A percentile compares a stretch with the other conserved stretches of the same genome.
phyloP scores from a whole-genome alignment of 345 rosid species.

The Citrus maxima region DNA sequence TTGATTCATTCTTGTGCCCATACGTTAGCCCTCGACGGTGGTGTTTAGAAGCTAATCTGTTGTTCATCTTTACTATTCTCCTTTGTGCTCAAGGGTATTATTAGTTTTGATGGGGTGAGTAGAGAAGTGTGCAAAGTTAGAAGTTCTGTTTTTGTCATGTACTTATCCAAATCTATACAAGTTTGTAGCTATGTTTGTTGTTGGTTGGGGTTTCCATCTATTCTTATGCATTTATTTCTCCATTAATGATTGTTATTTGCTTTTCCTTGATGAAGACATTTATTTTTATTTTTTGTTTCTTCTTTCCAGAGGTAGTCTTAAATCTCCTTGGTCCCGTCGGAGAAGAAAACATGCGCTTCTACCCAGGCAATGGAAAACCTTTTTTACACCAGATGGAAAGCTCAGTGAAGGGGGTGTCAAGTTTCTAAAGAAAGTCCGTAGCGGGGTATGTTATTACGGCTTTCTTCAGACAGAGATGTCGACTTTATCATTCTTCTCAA shows the following conservation, averaged over 20 bases:
- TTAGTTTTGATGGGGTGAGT: not conserved
- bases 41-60: not conserved
- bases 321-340: constrained; percentile 90
- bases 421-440: constrained; percentile 86
- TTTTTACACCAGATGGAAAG: constrained; percentile 70
- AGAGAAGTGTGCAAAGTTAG: not conserved
- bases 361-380: constrained; percentile 70
- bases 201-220: not conserved
- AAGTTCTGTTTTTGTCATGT: not conserved
- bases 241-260: not conserved
- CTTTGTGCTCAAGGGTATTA: not conserved
- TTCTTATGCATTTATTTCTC: not conserved
- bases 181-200: not conserved
- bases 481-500: not conserved
- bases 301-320: constrained; percentile 58
- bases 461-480: not conserved
- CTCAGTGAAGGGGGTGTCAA: constrained; percentile 76
- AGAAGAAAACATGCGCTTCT: constrained; percentile 84
- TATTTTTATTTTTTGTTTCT: not conserved
- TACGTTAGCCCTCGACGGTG: not conserved
- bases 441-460: constrained; percentile 63
- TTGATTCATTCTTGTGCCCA: not conserved
- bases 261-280: constrained; percentile 5
- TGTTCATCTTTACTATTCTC: not conserved
- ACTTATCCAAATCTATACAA: not conserved